A percentile compares a stretch with the other conserved stretches of the same genome.
Evolutionary conservation across 139 green algal species (phyloP).

Genomic region (Auxenochlorella pyrenoidosa): DNA sequence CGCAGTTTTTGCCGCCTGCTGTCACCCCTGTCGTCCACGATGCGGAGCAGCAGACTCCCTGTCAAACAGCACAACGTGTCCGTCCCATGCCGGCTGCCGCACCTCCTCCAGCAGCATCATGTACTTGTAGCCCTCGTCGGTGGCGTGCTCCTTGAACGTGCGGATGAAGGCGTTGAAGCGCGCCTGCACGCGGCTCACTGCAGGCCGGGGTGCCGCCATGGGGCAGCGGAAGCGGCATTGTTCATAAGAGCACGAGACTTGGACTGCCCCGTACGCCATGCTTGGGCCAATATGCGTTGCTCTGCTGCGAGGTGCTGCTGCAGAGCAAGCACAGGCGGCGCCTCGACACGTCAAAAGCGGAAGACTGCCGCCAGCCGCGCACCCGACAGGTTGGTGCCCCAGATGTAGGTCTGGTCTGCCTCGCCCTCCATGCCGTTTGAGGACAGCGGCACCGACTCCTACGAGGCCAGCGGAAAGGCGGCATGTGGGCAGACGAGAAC

Average conservation of each 20-base stretch:
- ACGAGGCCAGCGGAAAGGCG: not conserved
- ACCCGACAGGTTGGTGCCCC: constrained; percentile 88
- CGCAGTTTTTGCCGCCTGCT: too few relatives aligned
- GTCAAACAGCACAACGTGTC: too few relatives aligned
- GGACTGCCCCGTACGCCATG: too few relatives aligned
- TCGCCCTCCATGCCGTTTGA: constrained; percentile 49
- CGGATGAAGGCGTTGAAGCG: constrained; percentile 79
- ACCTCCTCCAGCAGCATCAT: constrained; percentile 57
- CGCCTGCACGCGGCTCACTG: constrained; percentile 50
- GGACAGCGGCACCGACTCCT: constrained; percentile 39
- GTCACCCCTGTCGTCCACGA: too few relatives aligned
- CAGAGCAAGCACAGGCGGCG: too few relatives aligned
- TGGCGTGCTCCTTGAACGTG: constrained; percentile 56
- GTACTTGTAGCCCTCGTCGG: constrained; percentile 57
- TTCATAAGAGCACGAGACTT: too few relatives aligned
- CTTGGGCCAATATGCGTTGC: too few relatives aligned
- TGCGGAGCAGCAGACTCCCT: too few relatives aligned
- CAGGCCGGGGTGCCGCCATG: not conserved
- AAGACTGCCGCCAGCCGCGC: not conserved
- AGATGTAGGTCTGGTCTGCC: constrained; percentile 79
- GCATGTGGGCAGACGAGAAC: not conserved
- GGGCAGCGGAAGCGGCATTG: not conserved
- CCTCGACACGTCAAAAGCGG: too few relatives aligned
- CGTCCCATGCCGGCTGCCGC: not conserved
- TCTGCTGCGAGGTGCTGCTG: too few relatives aligned